Base-by-base conservation (phyloP, 2,329 filamentous ascomycete species). In the Colletotrichum sp. region DNA sequence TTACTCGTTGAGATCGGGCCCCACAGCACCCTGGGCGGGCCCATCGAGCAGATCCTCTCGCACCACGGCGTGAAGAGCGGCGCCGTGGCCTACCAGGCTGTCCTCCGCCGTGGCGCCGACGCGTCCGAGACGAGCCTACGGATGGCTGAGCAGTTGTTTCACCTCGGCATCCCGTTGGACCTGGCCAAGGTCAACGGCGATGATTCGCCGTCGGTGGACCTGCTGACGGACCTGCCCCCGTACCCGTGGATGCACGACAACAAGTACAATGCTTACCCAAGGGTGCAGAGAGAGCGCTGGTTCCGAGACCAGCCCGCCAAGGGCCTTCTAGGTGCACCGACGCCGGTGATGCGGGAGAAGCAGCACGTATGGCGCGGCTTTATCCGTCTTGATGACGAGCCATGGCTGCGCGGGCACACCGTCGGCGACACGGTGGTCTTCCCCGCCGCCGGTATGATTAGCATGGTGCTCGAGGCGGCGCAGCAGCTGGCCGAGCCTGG, bases 391-490 rank as follows among this genome's bases (percentile, higher is more conserved):
- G 62, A 72, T 5, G 75, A 77, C 18, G 60, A 71, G 13, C 83
- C 88, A 26, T 88, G 88, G 28, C 84, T 85, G 13, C 80, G 85
- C 66, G 85, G 86, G 72, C 87, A 87, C 79, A 75, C 80, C 36
- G 86, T 87, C 83, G 83, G 86, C 67, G 85, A 82, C 79, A 83
- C 86, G 36, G 83, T 84, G 55, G 84, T 87, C 79, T 85, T 84
- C 66, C 82, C 86, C 1, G 65, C 30, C 2, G 70, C 69, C 9
- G 64, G 65, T 3, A 89, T 87, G 65, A 79, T 90, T 4, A 85
- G 87, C 32, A 75, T 70, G n/a, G 68, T 78, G 0, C 76, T 78
- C 8, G 77, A 78, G 73, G 71, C 69, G 3, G 71, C 64, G 4
- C 57, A 65, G n/a, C 49, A 71, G 49, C 62, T 78, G 0, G 62